Base-by-base conservation (phyloP, 768 basidiomycete genomes). In the Boletus barrowsii region DNA sequence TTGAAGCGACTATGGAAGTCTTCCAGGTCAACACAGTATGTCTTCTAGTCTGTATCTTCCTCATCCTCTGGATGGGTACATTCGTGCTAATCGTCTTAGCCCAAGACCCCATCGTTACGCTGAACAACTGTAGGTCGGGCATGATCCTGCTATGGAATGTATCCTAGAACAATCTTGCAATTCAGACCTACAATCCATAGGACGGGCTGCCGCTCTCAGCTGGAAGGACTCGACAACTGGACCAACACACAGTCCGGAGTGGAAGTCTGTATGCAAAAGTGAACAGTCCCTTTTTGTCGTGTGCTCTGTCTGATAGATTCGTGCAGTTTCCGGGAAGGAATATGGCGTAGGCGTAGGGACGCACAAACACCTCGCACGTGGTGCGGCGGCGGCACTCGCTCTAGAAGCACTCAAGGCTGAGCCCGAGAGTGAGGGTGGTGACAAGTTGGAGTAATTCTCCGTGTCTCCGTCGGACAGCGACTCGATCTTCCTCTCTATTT, bases 211-310 rank as follows among this genome's bases (percentile, higher is more conserved):
- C 17, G 62, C 78, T 29, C 73, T 87, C 29, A 82, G 76, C 60
- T 88, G 84, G 83, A 62, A 73, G 20, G 82, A 85, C 43, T 73
- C 70, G 0, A 64, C 60, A 6, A 67, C 66, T 10, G 84, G 83
- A 0, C 73, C 74, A 0, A 68, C 67, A 13, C 75, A 83, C 50
- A 69, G 66, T 4, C 79, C 77, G 7, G 62, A 67, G 37, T 88
- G 86, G 86, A 84, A 74, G 2, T 77, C 73, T 3, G 58, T 77
- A 6, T 87, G 85, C 68, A 86, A 83, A 75, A 78, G 87, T 84
- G 45, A 55, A 61, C 53, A 57, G 60, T 64, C 47, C 33, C 24
- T 8, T 45, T 43, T 37, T 50, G 59, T 45, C 57, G 13, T 51
- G 18, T 29, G 18, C 11, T 49, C 50, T 45, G 13, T 47, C 55